Conservation (phyloP, 1,284 basidiomycete species). For the Ceratobasidium sp. region DNA sequence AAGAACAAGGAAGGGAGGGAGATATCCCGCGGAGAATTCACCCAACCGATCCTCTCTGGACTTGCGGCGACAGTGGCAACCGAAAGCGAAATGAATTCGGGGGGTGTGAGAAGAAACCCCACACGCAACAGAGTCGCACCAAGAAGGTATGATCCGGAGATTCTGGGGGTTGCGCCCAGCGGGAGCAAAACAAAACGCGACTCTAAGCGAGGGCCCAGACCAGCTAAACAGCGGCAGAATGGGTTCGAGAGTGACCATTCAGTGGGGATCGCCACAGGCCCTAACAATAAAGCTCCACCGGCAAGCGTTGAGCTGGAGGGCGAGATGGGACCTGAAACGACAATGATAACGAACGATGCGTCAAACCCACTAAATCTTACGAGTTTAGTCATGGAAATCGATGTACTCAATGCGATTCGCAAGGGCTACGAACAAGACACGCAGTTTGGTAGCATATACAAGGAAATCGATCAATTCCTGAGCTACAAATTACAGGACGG, state of each 20-base stretch:
- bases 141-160: not conserved
- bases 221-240: not conserved
- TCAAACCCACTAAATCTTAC: not conserved
- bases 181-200: not conserved
- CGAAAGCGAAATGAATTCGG: not conserved
- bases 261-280: no score
- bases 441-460: not conserved
- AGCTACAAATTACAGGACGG: not conserved
- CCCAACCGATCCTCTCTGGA: not conserved
- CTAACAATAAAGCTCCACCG: not conserved
- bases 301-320: slow-evolving; percentile 7
- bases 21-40: not conserved
- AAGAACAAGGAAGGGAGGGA: not conserved
- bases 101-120: not conserved
- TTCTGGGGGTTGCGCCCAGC: not conserved
- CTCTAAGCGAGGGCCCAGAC: not conserved
- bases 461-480: not conserved
- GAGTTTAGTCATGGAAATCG: not conserved
- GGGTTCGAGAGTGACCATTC: no score
- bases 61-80: not conserved
- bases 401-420: not conserved
- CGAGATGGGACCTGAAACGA: slow-evolving; percentile 1
- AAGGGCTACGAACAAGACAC: not conserved
- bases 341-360: not conserved
- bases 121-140: not conserved